Base-by-base conservation (phyloP, 1,284 basidiomycete species). In the Cryptococcus floricola region DNA sequence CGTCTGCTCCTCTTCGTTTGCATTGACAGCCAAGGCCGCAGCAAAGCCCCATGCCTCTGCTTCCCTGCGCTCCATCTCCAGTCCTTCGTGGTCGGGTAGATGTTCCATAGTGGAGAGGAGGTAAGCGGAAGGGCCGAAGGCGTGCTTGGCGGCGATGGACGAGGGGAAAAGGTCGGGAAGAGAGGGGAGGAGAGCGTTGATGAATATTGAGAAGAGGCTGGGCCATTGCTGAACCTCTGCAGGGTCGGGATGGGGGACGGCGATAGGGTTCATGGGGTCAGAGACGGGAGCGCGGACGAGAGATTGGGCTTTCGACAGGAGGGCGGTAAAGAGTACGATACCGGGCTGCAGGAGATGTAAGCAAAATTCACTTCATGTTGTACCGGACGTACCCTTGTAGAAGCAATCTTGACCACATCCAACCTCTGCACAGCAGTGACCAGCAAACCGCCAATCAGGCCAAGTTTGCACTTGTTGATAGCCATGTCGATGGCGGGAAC, bases 191-290 rank as follows among this genome's bases (percentile, higher is more conserved):
- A 98, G 81, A 4, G 87, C 79, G 61, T 87, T 81, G 76, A 96
- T 89, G 56, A 98, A 82, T 68, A 89, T 86, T 60, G 89, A 85
- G 72, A 91, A 95, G 71, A 89, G 85, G 44, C 82, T 78, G 79
- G 88, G 84, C 92, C 95, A 98, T 80, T 92, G 87, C 53, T 88
- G 83, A 51, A 87, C 79, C 65, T 97, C 94, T 54, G 87, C 87
- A 1, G 82, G 67, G 2, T 86, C 81, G 14, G 87, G 84, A 38
- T 57, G 54, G 31, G 64, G 65, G 19, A 56, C 53, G 16, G 52
- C 50, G 46, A 66, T 61, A 14, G 66, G 68, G 54, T 60, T 62
- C 47, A 60, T 86, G 83, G 25, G 80, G 74, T 81, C 78, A 43
- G 79, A 80, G 6, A 78, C 77, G 60, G 85, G 80, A 16, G 80